Conservation (phyloP, 1,284 basidiomycete genomes). For the Ustilago loliicola region DNA sequence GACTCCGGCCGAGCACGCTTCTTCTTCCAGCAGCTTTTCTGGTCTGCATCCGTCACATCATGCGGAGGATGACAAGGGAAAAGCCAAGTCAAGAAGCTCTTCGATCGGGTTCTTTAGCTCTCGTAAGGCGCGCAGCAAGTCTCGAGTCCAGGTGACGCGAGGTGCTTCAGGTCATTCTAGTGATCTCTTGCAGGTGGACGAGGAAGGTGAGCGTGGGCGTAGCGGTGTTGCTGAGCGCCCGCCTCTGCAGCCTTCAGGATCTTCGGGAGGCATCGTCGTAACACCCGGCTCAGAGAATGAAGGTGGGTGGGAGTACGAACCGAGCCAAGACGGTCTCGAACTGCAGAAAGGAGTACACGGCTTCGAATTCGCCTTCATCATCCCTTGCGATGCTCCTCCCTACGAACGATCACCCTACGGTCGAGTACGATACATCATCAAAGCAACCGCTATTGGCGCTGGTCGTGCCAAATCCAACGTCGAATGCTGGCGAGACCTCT, state of each 20-base stretch:
- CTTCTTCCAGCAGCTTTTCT: constrained; percentile 2
- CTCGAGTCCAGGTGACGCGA: constrained; percentile 23
- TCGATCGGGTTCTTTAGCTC: constrained; percentile 52
- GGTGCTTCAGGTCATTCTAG: constrained; percentile 27
- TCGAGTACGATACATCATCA: constrained; percentile 67
- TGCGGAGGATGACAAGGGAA: constrained; percentile 36
- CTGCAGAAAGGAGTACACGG: constrained; percentile 69
- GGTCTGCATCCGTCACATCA: constrained; percentile 6
- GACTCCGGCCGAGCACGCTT: constrained; percentile 16
- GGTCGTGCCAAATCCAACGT: constrained; percentile 67
- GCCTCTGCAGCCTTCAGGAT: constrained; percentile 19
- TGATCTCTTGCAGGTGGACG: constrained; percentile 46
- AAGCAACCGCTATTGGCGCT: constrained; percentile 67
- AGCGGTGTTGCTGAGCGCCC: constrained; percentile 29
- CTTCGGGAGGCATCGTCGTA: constrained; percentile 24
- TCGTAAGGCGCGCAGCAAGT: constrained; percentile 50
- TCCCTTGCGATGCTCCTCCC: constrained; percentile 66
- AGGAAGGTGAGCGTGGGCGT: constrained; percentile 44
- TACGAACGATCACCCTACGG: constrained; percentile 69
- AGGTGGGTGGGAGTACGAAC: constrained; percentile 38
- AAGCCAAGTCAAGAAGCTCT: constrained; percentile 43
- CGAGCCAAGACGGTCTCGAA: constrained; percentile 58
- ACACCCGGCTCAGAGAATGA: constrained; percentile 47
- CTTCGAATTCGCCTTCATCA: constrained; percentile 70
- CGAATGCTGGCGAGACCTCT: constrained; percentile 67